Evolutionary conservation across 208 protist species (phyloP).

Genomic region (Phytomonas sp.): DNA sequence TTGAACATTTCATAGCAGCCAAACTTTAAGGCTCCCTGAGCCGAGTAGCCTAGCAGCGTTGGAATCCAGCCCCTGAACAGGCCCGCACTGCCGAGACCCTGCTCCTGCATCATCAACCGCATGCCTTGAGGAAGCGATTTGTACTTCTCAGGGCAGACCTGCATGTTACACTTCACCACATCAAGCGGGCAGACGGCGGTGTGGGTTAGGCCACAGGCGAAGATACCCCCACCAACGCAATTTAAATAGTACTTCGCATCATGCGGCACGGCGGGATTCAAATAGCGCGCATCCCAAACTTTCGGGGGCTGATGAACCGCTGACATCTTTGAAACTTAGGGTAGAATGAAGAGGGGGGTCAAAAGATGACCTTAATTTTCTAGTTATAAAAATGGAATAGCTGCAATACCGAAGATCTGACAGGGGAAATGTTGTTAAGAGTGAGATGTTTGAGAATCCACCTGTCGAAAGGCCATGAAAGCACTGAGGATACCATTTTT

Average conservation of each 20-base stretch:
- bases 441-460: not conserved
- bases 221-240: conserved; percentile 88
- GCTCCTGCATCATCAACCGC: conserved; percentile 45
- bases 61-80: conserved; percentile 89
- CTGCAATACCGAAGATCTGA: conserved; percentile 8
- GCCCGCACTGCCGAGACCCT: conserved; percentile 58
- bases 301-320: conserved; percentile 16
- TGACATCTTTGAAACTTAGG: not conserved
- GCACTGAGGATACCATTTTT: not conserved
- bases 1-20: conserved; percentile 95
- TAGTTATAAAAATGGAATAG: not conserved
- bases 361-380: conserved; percentile 1
- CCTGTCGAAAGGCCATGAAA: not conserved
- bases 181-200: conserved; percentile 91
- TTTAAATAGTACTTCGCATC: conserved; percentile 88
- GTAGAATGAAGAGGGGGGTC: not conserved
- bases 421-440: not conserved
- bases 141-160: conserved; percentile 88
- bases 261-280: conserved; percentile 58
- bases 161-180: conserved; percentile 95
- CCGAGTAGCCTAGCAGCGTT: conserved; percentile 89
- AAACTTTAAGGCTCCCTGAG: conserved; percentile 92
- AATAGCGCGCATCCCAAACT: conserved; percentile 67
- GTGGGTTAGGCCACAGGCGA: conserved; percentile 94
- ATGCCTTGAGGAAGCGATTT: conserved; percentile 67